A percentile compares a stretch with the other conserved stretches of the same genome.
These are phyloP conservation scores for Mayamaea pseudoterrestris DNA, from an alignment of 108 stramenopile species.

Conservation along the genomic window DNA sequence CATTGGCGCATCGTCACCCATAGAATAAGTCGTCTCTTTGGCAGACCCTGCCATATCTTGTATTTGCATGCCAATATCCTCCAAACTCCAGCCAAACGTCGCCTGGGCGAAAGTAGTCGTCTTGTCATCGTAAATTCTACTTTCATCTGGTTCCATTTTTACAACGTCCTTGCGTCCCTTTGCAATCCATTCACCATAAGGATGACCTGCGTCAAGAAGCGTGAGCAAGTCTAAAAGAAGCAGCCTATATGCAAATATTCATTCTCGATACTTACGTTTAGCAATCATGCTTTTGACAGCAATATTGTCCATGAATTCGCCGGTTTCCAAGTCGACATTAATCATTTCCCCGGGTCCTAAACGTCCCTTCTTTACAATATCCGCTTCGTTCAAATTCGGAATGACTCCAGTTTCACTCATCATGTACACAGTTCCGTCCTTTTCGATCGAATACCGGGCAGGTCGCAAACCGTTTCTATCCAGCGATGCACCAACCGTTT, in stretches of 20 bases:
- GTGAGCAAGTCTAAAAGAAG: background rate
- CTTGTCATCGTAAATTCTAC: slow-evolving; percentile 66
- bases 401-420: slow-evolving; percentile 96
- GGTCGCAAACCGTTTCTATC: slow-evolving; percentile 92
- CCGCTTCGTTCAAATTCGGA: slow-evolving; percentile 61
- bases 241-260: background rate
- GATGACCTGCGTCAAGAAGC: slow-evolving; percentile 33
- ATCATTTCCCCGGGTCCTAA: slow-evolving; percentile 96
- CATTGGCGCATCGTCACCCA: slow-evolving; percentile 97
- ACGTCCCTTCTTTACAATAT: slow-evolving; percentile 86
- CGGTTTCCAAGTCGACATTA: slow-evolving; percentile 81
- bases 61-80: slow-evolving; percentile 96
- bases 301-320: slow-evolving; percentile 89
- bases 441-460: slow-evolving; percentile 83
- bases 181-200: slow-evolving; percentile 81
- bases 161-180: slow-evolving; percentile 59
- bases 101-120: slow-evolving; percentile 73
- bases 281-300: slow-evolving; percentile 90
- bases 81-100: slow-evolving; percentile 89
- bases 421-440: slow-evolving; percentile 89
- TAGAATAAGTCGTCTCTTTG: slow-evolving; percentile 94
- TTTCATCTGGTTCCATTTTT: slow-evolving; percentile 28
- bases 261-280: slow-evolving; percentile 32
- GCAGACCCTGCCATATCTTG: slow-evolving; percentile 87
- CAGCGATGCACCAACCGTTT: slow-evolving; percentile 80